A percentile compares a stretch with the other conserved stretches of the same genome.
Evolutionary conservation across 2,329 filamentous ascomycete species (phyloP).

Genomic region (Aureobasidium pullulans): DNA sequence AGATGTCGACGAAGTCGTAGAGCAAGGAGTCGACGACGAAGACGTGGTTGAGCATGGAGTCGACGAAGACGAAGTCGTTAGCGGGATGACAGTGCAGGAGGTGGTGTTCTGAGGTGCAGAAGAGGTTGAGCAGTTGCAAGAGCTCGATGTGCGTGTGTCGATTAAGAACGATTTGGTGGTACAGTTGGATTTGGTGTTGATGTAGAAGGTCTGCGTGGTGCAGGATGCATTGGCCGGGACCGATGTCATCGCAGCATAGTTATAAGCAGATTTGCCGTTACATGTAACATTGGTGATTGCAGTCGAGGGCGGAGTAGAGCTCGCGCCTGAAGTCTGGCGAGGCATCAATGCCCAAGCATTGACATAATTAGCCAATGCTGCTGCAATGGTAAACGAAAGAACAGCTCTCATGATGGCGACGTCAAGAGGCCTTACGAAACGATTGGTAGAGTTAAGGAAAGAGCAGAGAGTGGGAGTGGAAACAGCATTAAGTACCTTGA

Average conservation of each 20-base stretch:
- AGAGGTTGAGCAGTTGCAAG: constrained; percentile 8
- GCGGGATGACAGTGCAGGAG: background rate
- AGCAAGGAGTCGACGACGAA: background rate
- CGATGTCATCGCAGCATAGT: background rate
- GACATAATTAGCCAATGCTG: background rate
- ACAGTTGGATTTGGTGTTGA: constrained; percentile 3
- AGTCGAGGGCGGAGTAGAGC: background rate
- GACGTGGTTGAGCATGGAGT: background rate
- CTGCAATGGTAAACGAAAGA: constrained; percentile 2
- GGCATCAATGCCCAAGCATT: background rate
- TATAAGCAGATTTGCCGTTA: constrained; percentile 5
- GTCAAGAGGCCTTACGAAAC: background rate
- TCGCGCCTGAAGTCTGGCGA: background rate
- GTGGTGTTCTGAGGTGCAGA: background rate
- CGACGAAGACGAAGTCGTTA: background rate
- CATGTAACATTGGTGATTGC: background rate
- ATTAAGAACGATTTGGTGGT: background rate
- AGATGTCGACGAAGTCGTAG: background rate
- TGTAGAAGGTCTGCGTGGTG: constrained; percentile 8
- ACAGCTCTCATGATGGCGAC: background rate
- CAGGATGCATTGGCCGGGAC: constrained; percentile 4
- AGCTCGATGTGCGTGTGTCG: background rate
- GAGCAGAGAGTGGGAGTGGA: background rate
- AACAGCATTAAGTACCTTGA: constrained; percentile 2
- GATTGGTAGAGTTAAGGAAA: constrained; percentile 6